Evolutionary conservation across 2,329 filamentous ascomycete genomes (phyloP).

Genomic region (Calycina herbarum): DNA sequence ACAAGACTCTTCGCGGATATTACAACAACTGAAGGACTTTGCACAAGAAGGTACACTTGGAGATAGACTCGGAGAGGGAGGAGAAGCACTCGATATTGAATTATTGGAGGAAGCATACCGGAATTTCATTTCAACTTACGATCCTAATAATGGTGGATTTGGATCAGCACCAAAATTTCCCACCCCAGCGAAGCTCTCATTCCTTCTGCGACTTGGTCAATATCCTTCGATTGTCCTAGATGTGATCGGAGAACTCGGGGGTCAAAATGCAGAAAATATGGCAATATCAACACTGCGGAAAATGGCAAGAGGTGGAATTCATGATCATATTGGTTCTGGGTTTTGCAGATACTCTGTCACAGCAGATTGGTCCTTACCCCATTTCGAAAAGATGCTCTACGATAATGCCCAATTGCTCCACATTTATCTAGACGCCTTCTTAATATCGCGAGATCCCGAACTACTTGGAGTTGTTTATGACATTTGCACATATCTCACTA

Average conservation of each 20-base stretch:
- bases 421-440: slow-evolving; percentile 84
- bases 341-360: slow-evolving; percentile 88
- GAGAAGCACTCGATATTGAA: slow-evolving; percentile 81
- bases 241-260: slow-evolving; percentile 83
- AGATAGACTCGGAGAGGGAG: slow-evolving; percentile 41
- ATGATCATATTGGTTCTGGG: slow-evolving; percentile 75
- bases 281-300: slow-evolving; percentile 76
- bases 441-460: slow-evolving; percentile 57
- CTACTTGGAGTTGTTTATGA: slow-evolving; percentile 78
- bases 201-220: slow-evolving; percentile 72
- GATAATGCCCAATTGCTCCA: slow-evolving; percentile 86
- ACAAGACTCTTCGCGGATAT: slow-evolving; percentile 79
- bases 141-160: slow-evolving; percentile 78
- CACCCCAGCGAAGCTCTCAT: slow-evolving; percentile 80
- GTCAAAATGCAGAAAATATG: slow-evolving; percentile 72
- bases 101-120: slow-evolving; percentile 86
- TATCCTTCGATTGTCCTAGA: slow-evolving; percentile 75
- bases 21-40: slow-evolving; percentile 79
- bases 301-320: slow-evolving; percentile 71
- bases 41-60: slow-evolving; percentile 80
- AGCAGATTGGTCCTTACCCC: slow-evolving; percentile 86
- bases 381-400: slow-evolving; percentile 96
- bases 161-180: slow-evolving; percentile 81
- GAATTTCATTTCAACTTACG: slow-evolving; percentile 79
- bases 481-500: slow-evolving; percentile 82